A percentile compares a stretch with the other conserved stretches of the same genome.
phyloP scores from a whole-genome alignment of 129 eudicot genomes.

The Centrapalus pauciflorus region DNA sequence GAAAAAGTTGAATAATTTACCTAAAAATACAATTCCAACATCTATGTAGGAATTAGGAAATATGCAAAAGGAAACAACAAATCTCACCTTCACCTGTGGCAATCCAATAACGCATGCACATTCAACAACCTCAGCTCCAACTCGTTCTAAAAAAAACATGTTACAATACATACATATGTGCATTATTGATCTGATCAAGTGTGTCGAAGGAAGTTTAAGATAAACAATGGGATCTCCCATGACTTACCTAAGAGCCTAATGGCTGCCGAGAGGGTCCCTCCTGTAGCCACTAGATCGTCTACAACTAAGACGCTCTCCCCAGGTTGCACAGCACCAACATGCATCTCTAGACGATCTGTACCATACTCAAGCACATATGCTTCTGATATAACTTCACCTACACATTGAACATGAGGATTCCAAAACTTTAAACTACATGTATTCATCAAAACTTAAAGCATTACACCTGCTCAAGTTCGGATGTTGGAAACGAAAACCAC shows the following conservation, averaged over 20 bases:
- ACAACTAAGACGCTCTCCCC: slow-evolving; percentile 84
- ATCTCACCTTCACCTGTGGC: slow-evolving; percentile 65
- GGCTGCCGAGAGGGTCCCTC: slow-evolving; percentile 93
- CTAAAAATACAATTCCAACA: too few relatives aligned
- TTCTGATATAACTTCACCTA: slow-evolving; percentile 88
- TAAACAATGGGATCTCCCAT: neutral
- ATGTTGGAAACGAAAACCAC: neutral
- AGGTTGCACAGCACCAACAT: slow-evolving; percentile 73
- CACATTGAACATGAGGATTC: too few relatives aligned
- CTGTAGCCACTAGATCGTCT: slow-evolving; percentile 95
- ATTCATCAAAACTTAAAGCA: neutral
- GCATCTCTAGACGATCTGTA: slow-evolving; percentile 88
- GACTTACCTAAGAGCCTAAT: slow-evolving; percentile 74
- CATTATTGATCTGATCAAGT: neutral
- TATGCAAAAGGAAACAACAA: neutral
- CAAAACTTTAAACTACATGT: too few relatives aligned
- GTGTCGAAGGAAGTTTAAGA: neutral
- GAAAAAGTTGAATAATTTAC: too few relatives aligned
- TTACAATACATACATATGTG: neutral
- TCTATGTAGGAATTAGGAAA: neutral
- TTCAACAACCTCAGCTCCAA: slow-evolving; percentile 71
- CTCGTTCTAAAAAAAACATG: slow-evolving; percentile 41
- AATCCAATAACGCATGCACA: slow-evolving; percentile 84
- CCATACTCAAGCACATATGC: slow-evolving; percentile 85
- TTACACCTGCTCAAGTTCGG: neutral